These are phyloP conservation scores for Caryopteris hybrid DNA, from an alignment of 305 asterid species.

Conservation along the genomic window DNA sequence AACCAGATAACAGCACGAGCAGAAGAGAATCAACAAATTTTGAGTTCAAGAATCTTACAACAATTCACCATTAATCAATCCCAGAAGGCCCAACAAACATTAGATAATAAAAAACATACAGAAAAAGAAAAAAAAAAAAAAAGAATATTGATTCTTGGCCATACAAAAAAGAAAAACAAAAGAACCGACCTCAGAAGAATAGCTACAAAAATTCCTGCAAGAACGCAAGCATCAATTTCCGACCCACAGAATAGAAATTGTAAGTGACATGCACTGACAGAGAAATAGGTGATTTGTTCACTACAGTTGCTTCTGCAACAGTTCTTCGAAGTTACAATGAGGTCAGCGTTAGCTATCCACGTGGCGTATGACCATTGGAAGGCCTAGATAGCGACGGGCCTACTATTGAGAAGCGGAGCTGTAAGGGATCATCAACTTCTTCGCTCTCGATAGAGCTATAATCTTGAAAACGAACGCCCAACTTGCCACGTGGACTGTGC, in stretches of 20 bases:
- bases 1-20: background rate
- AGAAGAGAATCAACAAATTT: too few relatives aligned
- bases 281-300: conserved; percentile 1
- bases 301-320: conserved; percentile 22
- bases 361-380: conserved; percentile 14
- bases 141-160: conserved; percentile 17
- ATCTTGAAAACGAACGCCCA: conserved; percentile 26
- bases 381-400: conserved; percentile 28
- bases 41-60: background rate
- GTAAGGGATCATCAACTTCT: conserved; percentile 31
- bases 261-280: conserved; percentile 23
- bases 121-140: background rate
- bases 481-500: conserved; percentile 35
- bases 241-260: background rate
- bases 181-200: background rate
- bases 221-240: background rate
- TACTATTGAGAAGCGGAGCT: conserved; percentile 17
- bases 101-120: background rate
- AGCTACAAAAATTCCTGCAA: too few relatives aligned
- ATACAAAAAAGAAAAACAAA: conserved; percentile 9
- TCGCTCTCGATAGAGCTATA: conserved; percentile 15
- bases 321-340: conserved; percentile 15
- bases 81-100: background rate
- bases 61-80: conserved; percentile 4
- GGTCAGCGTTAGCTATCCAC: conserved; percentile 15